Conservation (phyloP, 495 filamentous ascomycete species). For the Aspergillus hancockii region DNA sequence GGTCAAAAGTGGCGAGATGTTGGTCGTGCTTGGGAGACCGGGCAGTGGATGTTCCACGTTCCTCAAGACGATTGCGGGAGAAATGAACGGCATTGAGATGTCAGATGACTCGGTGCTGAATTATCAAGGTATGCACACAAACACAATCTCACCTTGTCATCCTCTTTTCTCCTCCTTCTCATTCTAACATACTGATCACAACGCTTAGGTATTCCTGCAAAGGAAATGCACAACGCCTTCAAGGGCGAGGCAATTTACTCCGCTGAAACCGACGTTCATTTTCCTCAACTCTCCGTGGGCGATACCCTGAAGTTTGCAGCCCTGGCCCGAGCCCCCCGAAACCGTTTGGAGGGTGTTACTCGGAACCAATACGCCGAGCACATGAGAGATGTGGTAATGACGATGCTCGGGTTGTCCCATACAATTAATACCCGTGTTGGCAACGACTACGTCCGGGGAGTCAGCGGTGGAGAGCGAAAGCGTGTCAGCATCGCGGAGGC, state of each 20-base stretch:
- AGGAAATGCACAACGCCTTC: constrained; percentile 66
- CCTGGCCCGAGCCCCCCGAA: constrained; percentile 46
- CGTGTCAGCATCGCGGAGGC: constrained; percentile 55
- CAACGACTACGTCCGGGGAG: constrained; percentile 77
- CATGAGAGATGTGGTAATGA: constrained; percentile 59
- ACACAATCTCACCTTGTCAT: not conserved
- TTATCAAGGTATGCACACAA: constrained; percentile 63
- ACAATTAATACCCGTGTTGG: constrained; percentile 57
- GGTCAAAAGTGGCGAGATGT: constrained; percentile 73
- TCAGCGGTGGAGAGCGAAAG: constrained; percentile 85
- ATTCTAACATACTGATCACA: not conserved
- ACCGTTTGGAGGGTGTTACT: constrained; percentile 45
- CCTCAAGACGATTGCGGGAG: constrained; percentile 67
- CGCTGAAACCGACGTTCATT: constrained; percentile 63
- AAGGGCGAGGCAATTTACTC: constrained; percentile 66
- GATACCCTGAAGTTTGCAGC: constrained; percentile 64
- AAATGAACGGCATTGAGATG: constrained; percentile 69
- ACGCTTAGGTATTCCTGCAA: constrained; percentile 42
- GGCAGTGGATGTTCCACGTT: constrained; percentile 71
- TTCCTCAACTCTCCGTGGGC: constrained; percentile 62
- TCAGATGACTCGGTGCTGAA: constrained; percentile 59
- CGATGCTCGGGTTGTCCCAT: constrained; percentile 57
- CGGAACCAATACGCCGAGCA: constrained; percentile 44
- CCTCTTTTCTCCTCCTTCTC: not conserved
- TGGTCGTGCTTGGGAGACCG: constrained; percentile 75